Base-by-base conservation (phyloP, 306 rosid genomes). In the Casuarina glauca region DNA sequence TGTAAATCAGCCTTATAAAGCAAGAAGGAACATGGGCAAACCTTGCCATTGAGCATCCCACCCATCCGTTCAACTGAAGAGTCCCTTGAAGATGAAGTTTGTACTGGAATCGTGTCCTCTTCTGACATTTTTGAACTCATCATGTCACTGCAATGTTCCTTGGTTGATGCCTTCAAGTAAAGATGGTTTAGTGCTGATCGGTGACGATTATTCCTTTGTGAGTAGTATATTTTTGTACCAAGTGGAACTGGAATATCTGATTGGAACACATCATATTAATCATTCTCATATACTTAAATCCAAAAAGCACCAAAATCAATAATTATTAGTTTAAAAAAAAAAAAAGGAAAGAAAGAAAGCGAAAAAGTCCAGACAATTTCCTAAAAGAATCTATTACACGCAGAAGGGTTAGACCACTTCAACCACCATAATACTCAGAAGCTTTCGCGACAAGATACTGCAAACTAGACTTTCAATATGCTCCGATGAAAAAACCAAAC, bases 151-250 rank as follows among this genome's bases (percentile, higher is more conserved):
- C 87, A 80, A 32, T 70, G 69, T 83, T 82, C 90, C 79, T 83
- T 87, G 50, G 80, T 77, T 77, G 89, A 82, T 82, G 84, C 74
- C 81, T 89, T 91, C 69, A 77, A 75, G 85, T 91, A 93, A 45
- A 91, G 86, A 82, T 86, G 88, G 51, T 83, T 85, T 75, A 95
- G 87, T 51, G 88, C 81, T 58, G 93, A 84, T 61, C 97, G 97
- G 46, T 93, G 78, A 17, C 97, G 87, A 77, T 85, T 88, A 79
- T 82, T 84, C 89, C 89, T 89, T 82, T 91, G 97, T 15, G 97
- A 93, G 89, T 90, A 93, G 80, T 91, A 95, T 50, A 91, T 84
- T 89, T 90, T 95, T 17, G 97, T 88, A 53, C 97, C 99, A 74
- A 95, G 97, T 61, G 99, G 99, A 76, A 80, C 87, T 52, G 97